Base-by-base conservation (phyloP, 805 yeast species). In the Komagataella kurtzmanii region DNA sequence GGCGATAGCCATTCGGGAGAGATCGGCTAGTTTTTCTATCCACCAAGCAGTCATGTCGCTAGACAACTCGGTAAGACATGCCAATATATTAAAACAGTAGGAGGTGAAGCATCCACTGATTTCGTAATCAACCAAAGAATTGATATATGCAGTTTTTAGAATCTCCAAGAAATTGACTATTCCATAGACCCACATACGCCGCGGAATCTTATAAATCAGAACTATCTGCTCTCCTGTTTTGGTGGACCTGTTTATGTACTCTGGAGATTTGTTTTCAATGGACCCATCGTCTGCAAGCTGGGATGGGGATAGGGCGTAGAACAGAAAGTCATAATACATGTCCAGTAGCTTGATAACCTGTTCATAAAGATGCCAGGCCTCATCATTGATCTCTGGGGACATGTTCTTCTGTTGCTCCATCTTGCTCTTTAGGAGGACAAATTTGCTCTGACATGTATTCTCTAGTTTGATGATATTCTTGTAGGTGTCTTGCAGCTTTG, bases 1-100 rank as follows among this genome's bases (percentile, higher is more conserved):
- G 0, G 95, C 93, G 57, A 88, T 86, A 8, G 95, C 91, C 89
- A 88, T 86, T 61, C 95, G 70, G 43, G 91, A 83, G 56, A 88
- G 68, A 62, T 88, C 96, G 43, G 95, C 96, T 50, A 88, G 66
- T 60, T 88, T 84, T 64, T 88, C 96, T 24, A 81, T 75, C 96
- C 96, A 88, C 76, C 81, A 78, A 40, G 81, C 81, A 62, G 77
- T 81, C 74, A 77, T 76, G 54, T 78, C 81, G 44, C 77, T 63
- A 5, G 71, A 68, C 1, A 81, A 74, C 58, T 77, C 83, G 0
- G 81, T 75, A 47, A 79, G 62, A 55, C 75, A 76, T 17, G 76
- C 68, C 45, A 78, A 73, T 53, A 78, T 76, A 54, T 79, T 79
- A 64, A 85, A 84, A 30, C 88, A 83, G 62, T 84, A 81, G 0